Conservation (phyloP, 129 eudicot genomes). For the Artemisia tridentata region DNA sequence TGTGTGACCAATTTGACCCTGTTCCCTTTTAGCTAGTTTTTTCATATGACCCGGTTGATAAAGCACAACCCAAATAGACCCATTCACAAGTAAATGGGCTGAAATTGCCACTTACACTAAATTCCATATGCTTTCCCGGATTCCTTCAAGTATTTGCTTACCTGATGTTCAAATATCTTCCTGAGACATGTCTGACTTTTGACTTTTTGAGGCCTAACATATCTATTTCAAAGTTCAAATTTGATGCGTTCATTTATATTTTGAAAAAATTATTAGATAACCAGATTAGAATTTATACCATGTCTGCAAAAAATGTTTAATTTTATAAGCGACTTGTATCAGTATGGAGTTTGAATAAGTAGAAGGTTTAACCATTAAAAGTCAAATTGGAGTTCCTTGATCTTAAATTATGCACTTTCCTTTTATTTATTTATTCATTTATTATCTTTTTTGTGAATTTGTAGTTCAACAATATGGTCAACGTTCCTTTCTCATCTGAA, state of each 20-base stretch:
- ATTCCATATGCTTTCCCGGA: not conserved
- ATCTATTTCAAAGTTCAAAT: not conserved
- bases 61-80: too few relatives aligned
- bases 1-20: too few relatives aligned
- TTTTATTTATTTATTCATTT: not conserved
- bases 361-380: slow-evolving; percentile 14
- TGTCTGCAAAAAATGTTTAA: not conserved
- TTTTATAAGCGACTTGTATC: not conserved
- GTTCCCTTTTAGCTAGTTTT: too few relatives aligned
- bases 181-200: not conserved
- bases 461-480: slow-evolving; percentile 66
- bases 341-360: not conserved
- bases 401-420: not conserved
- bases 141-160: slow-evolving; percentile 1
- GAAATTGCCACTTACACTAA: not conserved
- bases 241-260: too few relatives aligned
- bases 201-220: slow-evolving; percentile 7
- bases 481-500: slow-evolving; percentile 59
- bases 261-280: too few relatives aligned
- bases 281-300: too few relatives aligned
- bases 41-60: too few relatives aligned
- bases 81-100: too few relatives aligned
- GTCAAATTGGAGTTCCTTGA: slow-evolving; percentile 6
- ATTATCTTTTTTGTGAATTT: not conserved
- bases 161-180: not conserved